Evolutionary conservation across 441 rosid genomes (phyloP).

Genomic region (Populus hybrid): DNA sequence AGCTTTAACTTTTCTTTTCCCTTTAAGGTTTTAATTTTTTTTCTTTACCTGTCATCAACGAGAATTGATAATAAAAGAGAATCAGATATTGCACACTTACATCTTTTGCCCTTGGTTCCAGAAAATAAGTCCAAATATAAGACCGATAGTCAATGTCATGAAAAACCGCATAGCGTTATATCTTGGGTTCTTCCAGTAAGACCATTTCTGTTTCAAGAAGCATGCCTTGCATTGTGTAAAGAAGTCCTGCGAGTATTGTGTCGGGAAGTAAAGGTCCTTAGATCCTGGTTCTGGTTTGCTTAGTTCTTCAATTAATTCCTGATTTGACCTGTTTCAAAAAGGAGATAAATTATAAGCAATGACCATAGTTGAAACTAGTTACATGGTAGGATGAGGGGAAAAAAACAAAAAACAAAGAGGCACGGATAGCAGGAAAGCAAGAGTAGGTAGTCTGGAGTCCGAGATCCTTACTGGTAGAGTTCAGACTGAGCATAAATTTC

Average conservation of each 20-base stretch:
- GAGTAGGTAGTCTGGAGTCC: background rate
- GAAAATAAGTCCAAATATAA: conserved; percentile 58
- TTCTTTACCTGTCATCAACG: background rate
- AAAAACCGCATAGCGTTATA: conserved; percentile 49
- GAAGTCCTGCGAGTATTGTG: conserved; percentile 53
- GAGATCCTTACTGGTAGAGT: conserved; percentile 41
- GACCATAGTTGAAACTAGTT: background rate
- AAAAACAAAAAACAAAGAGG: background rate
- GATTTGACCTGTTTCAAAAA: conserved; percentile 37
- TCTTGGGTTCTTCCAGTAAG: conserved; percentile 63
- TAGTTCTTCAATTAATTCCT: conserved; percentile 48
- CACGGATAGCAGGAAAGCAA: background rate
- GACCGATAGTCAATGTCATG: conserved; percentile 45
- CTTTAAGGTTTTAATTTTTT: no score
- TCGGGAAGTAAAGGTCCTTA: conserved; percentile 53
- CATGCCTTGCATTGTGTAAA: conserved; percentile 58
- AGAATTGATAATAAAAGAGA: background rate
- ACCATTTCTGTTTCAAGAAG: conserved; percentile 61
- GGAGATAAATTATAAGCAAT: background rate
- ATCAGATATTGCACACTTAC: conserved; percentile 28
- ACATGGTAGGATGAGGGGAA: background rate
- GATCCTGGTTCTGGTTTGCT: conserved; percentile 53
- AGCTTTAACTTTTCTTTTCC: background rate
- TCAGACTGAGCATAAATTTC: conserved; percentile 51
- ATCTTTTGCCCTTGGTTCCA: conserved; percentile 53